Base-by-base conservation (phyloP, 441 rosid species). In the Arabidopsis lyrata region DNA sequence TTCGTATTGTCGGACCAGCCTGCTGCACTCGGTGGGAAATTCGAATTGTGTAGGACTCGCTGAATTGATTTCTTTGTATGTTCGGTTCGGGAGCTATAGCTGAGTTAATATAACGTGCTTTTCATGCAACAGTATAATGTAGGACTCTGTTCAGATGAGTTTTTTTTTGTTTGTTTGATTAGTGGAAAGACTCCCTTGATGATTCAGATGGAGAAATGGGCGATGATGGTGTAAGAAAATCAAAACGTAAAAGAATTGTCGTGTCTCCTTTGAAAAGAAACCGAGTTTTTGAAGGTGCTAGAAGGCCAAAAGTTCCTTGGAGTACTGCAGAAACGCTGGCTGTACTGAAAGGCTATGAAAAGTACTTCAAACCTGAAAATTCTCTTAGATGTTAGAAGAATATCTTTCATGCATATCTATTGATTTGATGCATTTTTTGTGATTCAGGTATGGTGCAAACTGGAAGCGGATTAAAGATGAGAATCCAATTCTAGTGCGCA, bases 171-270 rank as follows among this genome's bases (percentile, higher is more conserved):
- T 42, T 72, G 45, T 71, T 66, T 66, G 73, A 60, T 72, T 61
- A 77, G 80, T 77, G 80, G 80, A 14, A 72, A 66, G 80, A 77
- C 64, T 72, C 80, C 62, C 59, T 77, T 22, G 76, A 70, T 42
- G 72, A 49, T 65, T 70, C 73, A 35, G 59, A 66, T 59, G 65
- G 13, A 34, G 80, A 77, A 64, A 18, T n/a, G 66, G 18, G 12
- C 1, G 57, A 13, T 12, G 72, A 39, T 20, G 72, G 42, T 64
- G 72, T 57, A 60, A 63, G 11, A 45, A 64, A 63, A 48, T 5
- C 56, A 76, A 77, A 8, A 32, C 68, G 63, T 50, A 52, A 52
- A 60, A 66, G 27, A 36, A 35, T 53, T 27, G 73, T 8, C 13
- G 16, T 66, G 36, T 54, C 68, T 66, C 70, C 80, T 59, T 34